Conservation (phyloP, 164 flowering plant genomes). For the Vitis amurensis region DNA sequence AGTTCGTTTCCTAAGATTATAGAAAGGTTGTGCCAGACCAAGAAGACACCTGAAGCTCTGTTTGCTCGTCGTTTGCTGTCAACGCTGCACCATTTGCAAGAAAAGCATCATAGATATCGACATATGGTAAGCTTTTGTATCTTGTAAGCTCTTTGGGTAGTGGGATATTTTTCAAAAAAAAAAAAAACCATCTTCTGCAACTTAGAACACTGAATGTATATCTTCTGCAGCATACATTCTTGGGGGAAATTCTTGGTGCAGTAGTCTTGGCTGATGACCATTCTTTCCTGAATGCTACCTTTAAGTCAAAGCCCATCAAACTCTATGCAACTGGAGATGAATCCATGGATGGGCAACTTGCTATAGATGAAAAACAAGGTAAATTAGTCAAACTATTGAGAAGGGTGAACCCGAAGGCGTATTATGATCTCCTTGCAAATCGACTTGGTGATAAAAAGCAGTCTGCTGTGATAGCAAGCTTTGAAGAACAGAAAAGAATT, state of each 20-base stretch:
- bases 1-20: slow-evolving; percentile 45
- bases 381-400: slow-evolving; percentile 48
- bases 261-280: slow-evolving; percentile 46
- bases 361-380: slow-evolving; percentile 48
- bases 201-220: neutral
- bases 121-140: slow-evolving; percentile 51
- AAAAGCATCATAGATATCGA: slow-evolving; percentile 47
- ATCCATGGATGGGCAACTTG: slow-evolving; percentile 61
- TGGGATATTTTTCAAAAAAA: too few species aligned
- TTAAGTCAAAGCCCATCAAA: slow-evolving; percentile 33
- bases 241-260: slow-evolving; percentile 87
- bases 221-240: slow-evolving; percentile 57
- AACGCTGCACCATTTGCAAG: slow-evolving; percentile 43
- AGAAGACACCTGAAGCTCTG: slow-evolving; percentile 61
- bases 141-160: neutral
- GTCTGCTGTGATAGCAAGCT: slow-evolving; percentile 76
- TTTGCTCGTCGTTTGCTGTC: slow-evolving; percentile 54
- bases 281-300: slow-evolving; percentile 31
- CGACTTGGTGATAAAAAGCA: slow-evolving; percentile 49
- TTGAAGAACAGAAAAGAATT: slow-evolving; percentile 60
- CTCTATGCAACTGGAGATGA: slow-evolving; percentile 60
- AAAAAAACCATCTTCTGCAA: too few species aligned
- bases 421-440: slow-evolving; percentile 47
- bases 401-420: slow-evolving; percentile 41
- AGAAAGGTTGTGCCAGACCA: slow-evolving; percentile 23